A percentile compares a stretch with the other conserved stretches of the same genome.
phyloP scores from a whole-genome alignment of 1,284 basidiomycete species.

The Boletus albobrunnescens region DNA sequence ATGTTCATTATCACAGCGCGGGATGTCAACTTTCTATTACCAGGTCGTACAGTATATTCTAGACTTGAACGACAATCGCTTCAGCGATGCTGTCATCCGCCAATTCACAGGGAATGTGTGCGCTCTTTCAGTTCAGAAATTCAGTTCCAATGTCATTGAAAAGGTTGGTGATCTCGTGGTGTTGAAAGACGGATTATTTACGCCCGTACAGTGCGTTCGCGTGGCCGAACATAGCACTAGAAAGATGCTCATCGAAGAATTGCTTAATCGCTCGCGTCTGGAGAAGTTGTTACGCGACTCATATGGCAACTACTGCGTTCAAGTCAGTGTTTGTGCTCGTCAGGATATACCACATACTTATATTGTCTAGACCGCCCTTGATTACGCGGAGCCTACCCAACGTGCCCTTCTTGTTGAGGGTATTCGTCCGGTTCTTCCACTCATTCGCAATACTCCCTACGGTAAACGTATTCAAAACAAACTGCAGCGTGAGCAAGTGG shows the following conservation, averaged over 20 bases:
- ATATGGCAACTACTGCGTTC: conserved; percentile 93
- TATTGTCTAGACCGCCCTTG: conserved; percentile 77
- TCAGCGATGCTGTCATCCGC: conserved; percentile 95
- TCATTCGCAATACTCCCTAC: conserved; percentile 96
- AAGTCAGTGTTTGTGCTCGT: conserved; percentile 42
- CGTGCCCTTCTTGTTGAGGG: conserved; percentile 86
- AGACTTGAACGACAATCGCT: conserved; percentile 95
- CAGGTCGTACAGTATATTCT: conserved; percentile 96
- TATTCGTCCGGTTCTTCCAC: conserved; percentile 92
- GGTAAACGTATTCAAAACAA: conserved; percentile 98
- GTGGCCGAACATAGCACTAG: conserved; percentile 94
- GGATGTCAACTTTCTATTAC: conserved; percentile 3
- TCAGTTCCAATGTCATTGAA: conserved; percentile 93
- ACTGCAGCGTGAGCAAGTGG: conserved; percentile 86
- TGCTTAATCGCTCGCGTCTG: conserved; percentile 89
- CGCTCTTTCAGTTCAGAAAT: conserved; percentile 97
- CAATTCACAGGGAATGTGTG: conserved; percentile 99
- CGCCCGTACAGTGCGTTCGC: conserved; percentile 76
- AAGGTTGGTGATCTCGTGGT: conserved; percentile 51
- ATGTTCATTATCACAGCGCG: too few relatives aligned
- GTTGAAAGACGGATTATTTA: background rate
- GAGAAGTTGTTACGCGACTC: conserved; percentile 95
- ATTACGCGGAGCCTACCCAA: conserved; percentile 89
- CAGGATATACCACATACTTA: conserved; percentile 5
- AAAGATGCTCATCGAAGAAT: conserved; percentile 93